Base-by-base conservation (phyloP, 2,329 filamentous ascomycete genomes). In the Pseudopithomyces chartarum region DNA sequence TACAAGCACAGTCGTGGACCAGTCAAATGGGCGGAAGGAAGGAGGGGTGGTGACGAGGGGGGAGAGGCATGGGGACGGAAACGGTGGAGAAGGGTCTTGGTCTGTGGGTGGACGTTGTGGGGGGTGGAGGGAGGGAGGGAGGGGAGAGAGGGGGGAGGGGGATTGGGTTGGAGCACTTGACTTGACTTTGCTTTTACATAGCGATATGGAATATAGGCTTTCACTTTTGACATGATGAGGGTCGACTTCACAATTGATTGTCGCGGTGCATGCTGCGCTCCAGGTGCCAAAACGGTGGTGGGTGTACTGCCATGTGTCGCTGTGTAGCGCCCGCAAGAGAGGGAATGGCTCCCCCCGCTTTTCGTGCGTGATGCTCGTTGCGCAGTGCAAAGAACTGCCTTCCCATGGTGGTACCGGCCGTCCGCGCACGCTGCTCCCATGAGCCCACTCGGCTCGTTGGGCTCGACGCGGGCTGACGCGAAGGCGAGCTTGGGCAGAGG, bases 1-100 rank as follows among this genome's bases (percentile, higher is more conserved):
- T 29, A 44, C 57, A 44, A 40, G 57, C 53, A 44, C 29, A 26
- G 40, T 52, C 47, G 39, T 56, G 55, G 58, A 45, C 54, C 54
- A 56, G 53, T 47, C 11, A 54, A 49, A 39, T 26, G 19, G 43
- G 20, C 11, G 23, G 36, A 8, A 7, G 42, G n/a, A n/a, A 38
- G 44, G 38, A 40, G 19, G 44, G 34, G 39, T 11, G 46, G 26
- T 26, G 19, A 23, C 26, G 44, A 36, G 52, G 17, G 23, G 13
- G 47, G 38, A 5, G 47, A n/a, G 23, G 48, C 11, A 51, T 51
- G 39, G 46, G 40, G 39, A 34, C 40, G 29, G 51, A 46, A 42
- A 39, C 43, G 39, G 46, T 15, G 52, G 13, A 49, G 29, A 50
- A 40, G 42, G 48, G 48, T 51, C 38, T 39, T 43, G 48, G 48